Base-by-base conservation (phyloP, 2,329 filamentous ascomycete species). In the Aspergillus ustus region DNA sequence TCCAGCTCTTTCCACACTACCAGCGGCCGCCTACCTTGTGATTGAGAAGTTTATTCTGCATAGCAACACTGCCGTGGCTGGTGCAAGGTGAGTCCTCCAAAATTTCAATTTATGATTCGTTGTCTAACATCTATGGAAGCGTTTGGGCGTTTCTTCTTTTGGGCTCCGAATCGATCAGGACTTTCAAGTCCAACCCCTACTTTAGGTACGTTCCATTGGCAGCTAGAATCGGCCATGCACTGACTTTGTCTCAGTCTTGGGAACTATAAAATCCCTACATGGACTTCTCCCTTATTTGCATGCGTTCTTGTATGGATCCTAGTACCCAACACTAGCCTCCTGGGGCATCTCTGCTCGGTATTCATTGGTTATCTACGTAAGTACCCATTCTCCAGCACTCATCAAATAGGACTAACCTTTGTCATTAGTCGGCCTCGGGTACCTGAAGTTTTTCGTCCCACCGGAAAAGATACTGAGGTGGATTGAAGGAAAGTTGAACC, bases 111-210 rank as follows among this genome's bases (percentile, higher is more conserved):
- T 57, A 34, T 60, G 29, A 29, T 37, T 17, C 13, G n/a, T 46
- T 20, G 48, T 61, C 65, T 70, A 54, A 63, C 65, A 59, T 48
- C 50, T 19, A 7, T 34, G 25, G 29, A 40, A 97, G 93, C 76
- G 85, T 97, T 59, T 97, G 94, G 92, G 90, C 96, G 0, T 97
- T 98, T 75, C 84, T 97, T 28, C 84, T 99, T 22, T 83, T 98
- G 40, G 90, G 89, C 46, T 87, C 90, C 66, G 94, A 98, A 77
- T 89, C 92, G 6, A 90, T 97, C 66, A 91, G 93, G 75, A 93
- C 91, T 2, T 94, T 91, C 77, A 89, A 88, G 69, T 84, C 87
- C 34, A 93, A 96, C 72, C 95, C 95, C 0, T 84, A 90, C 73
- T 89, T 97, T 67, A 85, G 76, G 83, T 85, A 79, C 57, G 68